Percentiles rank a stretch among this genome's conserved stretches.
These are phyloP conservation scores for Botryotinia convoluta DNA, from an alignment of 2,329 filamentous ascomycete genomes.

Conservation along the genomic window DNA sequence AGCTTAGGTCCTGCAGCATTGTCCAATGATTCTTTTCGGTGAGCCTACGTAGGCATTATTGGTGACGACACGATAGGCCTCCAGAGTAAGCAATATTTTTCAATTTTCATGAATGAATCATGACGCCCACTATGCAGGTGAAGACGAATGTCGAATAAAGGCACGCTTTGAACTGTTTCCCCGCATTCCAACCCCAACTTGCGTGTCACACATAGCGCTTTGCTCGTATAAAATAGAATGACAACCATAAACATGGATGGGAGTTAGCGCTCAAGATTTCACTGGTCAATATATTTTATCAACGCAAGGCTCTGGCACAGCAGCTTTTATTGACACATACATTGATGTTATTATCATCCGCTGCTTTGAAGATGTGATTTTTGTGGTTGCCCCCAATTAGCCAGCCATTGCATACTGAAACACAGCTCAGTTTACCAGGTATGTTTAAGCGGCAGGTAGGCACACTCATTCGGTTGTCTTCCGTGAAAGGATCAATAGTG, in stretches of 20 bases:
- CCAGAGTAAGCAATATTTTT: neutral
- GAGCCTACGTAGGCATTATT: neutral
- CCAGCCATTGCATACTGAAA: neutral
- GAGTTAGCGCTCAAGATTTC: constrained; percentile 3
- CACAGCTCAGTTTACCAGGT: constrained; percentile 8
- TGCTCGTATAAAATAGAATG: neutral
- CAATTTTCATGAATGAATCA: neutral
- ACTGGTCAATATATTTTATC: neutral
- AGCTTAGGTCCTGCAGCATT: neutral
- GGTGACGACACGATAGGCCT: neutral
- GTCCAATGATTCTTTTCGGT: neutral
- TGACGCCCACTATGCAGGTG: neutral
- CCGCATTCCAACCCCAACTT: constrained; percentile 20
- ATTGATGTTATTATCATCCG: neutral
- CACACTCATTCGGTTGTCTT: constrained; percentile 5
- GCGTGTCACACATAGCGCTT: constrained; percentile 12
- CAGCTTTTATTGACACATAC: constrained; percentile 5
- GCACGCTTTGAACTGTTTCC: neutral
- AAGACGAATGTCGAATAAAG: neutral
- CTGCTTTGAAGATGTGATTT: constrained; percentile 7
- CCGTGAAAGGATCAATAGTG: neutral
- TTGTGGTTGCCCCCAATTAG: neutral
- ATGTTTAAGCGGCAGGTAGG: constrained; percentile 14
- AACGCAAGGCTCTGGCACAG: constrained; percentile 2
- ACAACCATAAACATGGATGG: constrained; percentile 9